phyloP scores from a whole-genome alignment of 495 filamentous ascomycete genomes.

The Monascus purpureus region DNA sequence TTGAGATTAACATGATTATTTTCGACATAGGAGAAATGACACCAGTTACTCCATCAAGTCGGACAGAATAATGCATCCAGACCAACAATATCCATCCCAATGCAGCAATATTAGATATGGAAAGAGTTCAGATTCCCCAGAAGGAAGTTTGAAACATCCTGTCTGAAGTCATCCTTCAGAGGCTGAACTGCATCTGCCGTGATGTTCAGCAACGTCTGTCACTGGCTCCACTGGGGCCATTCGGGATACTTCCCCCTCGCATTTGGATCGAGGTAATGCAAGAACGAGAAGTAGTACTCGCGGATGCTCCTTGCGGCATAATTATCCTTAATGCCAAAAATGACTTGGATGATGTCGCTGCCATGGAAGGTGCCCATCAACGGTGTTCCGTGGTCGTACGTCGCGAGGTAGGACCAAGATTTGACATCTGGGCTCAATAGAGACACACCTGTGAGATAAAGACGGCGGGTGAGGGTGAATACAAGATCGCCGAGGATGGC shows the following conservation, averaged over 20 bases:
- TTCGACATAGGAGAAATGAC: no score
- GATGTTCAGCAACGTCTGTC: slow-evolving; percentile 44
- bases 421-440: slow-evolving; percentile 39
- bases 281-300: slow-evolving; percentile 50
- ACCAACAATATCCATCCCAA: no score
- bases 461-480: slow-evolving; percentile 49
- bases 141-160: slow-evolving; percentile 33
- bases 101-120: no score
- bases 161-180: slow-evolving; percentile 47
- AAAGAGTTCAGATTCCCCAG: slow-evolving; percentile 27
- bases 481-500: slow-evolving; percentile 60
- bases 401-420: slow-evolving; percentile 56
- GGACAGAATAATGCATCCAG: no score
- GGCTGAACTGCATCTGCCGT: slow-evolving; percentile 26
- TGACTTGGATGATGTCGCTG: slow-evolving; percentile 50
- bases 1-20: no score
- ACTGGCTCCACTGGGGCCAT: slow-evolving; percentile 50
- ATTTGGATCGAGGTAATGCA: slow-evolving; percentile 54
- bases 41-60: no score
- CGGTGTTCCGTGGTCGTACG: slow-evolving; percentile 53
- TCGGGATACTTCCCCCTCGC: slow-evolving; percentile 19
- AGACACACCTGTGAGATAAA: slow-evolving; percentile 31
- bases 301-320: slow-evolving; percentile 45
- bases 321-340: slow-evolving; percentile 46
- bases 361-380: slow-evolving; percentile 63